A percentile compares a stretch with the other conserved stretches of the same genome.
These are phyloP conservation scores for Solanum chacoense DNA, from an alignment of 305 asterid species.

Conservation along the genomic window DNA sequence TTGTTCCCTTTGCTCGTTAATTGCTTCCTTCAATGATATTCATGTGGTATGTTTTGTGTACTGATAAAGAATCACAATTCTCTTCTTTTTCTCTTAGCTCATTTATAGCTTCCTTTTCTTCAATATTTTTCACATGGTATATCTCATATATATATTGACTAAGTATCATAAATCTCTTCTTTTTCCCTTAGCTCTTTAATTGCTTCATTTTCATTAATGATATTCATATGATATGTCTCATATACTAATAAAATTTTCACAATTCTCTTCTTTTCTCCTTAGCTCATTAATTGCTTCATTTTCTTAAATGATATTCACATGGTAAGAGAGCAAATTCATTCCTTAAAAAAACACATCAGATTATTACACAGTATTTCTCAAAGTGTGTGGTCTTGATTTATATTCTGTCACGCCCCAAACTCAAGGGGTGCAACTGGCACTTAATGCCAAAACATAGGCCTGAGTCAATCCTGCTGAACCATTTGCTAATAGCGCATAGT, in stretches of 20 bases:
- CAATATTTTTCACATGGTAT: not conserved
- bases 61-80: not conserved
- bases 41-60: not conserved
- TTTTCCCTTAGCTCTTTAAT: not conserved
- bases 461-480: not conserved
- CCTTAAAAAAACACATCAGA: not conserved
- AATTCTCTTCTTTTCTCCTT: not conserved
- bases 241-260: not conserved
- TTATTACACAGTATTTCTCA: not conserved
- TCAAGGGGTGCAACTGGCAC: not conserved
- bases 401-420: not conserved
- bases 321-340: not conserved
- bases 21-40: not conserved
- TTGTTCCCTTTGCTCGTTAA: not conserved
- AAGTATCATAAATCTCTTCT: not conserved
- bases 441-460: not conserved
- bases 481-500: not conserved
- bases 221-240: not conserved
- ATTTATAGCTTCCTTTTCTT: not conserved
- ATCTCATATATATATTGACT: not conserved
- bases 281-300: not conserved
- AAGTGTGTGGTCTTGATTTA: not conserved
- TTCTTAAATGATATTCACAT: not conserved
- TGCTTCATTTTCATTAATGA: not conserved
- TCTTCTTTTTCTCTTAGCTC: not conserved